Base-by-base conservation (phyloP, 202 grass and related monocot genomes). In the Hordeum pubiflorum region DNA sequence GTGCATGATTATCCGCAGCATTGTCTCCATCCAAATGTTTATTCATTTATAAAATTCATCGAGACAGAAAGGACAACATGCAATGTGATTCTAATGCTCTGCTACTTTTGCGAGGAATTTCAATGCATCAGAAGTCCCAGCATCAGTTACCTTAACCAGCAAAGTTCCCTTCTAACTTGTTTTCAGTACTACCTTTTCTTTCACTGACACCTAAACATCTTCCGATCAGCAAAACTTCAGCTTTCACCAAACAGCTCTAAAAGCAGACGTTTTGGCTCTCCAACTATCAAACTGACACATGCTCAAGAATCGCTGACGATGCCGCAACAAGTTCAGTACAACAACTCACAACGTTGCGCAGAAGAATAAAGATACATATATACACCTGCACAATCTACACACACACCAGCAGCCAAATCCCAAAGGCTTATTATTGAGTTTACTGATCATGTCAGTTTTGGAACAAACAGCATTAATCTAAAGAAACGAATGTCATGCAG, bases 301-400 rank as follows among this genome's bases (percentile, higher is more conserved):
- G 67, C 43, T 44, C 67, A 71, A 9, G 22, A 2, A 20, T 44
- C 2, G 3, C 38, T 68, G 34, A 67, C 39, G 5, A n/a, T 69
- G 21, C 21, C 65, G 43, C 36, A 79, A 50, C 27, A 67, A 17
- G 43, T 24, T 79, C 9, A 13, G 15, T 36, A 56, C 10, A 27
- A 55, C 18, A 44, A 27, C 23, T 50, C 8, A 26, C 23, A 73
- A 55, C 17, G 22, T 6, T 34, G 41, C 12, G 37, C 66, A 21
- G 64, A 70, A 29, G 61, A 54, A 72, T 27, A 72, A 59, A 15
- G 6, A 26, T 58, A 36, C 59, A 81, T 58, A 75, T 72, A 32
- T 20, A 85, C 77, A 80, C 48, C 3, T 20, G n/a, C 27, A 86
- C 48, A 75, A 39, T 61, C 34, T 32, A 60, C 26, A 7, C 54